A percentile compares a stretch with the other conserved stretches of the same genome.
These are phyloP conservation scores for Cadophora malorum DNA, from an alignment of 2,329 filamentous ascomycete genomes.

Conservation along the genomic window DNA sequence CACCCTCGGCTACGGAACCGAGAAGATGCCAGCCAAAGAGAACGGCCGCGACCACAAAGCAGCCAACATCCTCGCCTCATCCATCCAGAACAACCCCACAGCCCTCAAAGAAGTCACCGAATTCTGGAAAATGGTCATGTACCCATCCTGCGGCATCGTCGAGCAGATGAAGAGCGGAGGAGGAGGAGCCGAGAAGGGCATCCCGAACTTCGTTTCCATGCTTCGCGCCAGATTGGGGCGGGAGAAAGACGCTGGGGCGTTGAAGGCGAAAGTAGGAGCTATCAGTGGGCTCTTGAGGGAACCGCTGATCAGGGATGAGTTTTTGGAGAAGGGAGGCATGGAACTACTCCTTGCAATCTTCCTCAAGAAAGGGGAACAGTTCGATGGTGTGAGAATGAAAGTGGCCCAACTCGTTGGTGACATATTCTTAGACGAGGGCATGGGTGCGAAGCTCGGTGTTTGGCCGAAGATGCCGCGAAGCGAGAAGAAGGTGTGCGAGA, in stretches of 20 bases:
- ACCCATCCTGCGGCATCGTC: conserved; percentile 36
- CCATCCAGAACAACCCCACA: conserved; percentile 69
- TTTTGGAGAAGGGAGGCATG: conserved; percentile 62
- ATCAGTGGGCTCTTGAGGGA: conserved; percentile 64
- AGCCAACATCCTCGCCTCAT: conserved; percentile 61
- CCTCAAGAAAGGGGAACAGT: conserved; percentile 52
- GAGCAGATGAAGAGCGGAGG: conserved; percentile 18
- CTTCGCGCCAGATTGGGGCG: conserved; percentile 33
- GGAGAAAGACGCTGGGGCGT: conserved; percentile 39
- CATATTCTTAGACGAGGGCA: conserved; percentile 69
- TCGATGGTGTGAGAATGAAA: conserved; percentile 59
- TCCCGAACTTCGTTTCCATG: conserved; percentile 38
- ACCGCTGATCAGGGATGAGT: conserved; percentile 58
- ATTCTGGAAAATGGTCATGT: conserved; percentile 50
- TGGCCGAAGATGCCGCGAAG: conserved; percentile 56
- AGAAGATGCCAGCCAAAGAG: conserved; percentile 33
- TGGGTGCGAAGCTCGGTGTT: conserved; percentile 63
- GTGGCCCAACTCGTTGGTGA: conserved; percentile 66
- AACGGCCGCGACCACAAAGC: conserved; percentile 50
- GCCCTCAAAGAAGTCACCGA: conserved; percentile 59
- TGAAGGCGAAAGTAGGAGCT: conserved; percentile 52
- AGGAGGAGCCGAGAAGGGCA: conserved; percentile 7
- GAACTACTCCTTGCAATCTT: conserved; percentile 60
- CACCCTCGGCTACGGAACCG: conserved; percentile 46
- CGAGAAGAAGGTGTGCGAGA: conserved; percentile 48